These are phyloP conservation scores for Viola pubescens DNA, from an alignment of 441 rosid species.

Conservation along the genomic window DNA sequence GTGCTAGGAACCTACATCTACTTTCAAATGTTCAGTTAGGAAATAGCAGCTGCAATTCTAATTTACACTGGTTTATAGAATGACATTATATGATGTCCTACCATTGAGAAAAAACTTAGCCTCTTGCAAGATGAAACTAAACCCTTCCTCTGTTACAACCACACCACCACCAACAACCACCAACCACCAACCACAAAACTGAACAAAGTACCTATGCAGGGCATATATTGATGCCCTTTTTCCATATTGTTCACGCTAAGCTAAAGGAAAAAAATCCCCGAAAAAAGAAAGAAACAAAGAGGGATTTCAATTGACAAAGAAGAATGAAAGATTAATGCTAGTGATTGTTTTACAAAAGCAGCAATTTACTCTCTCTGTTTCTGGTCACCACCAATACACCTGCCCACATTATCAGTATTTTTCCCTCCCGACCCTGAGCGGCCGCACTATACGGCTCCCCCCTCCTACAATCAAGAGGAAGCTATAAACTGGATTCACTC, in stretches of 20 bases:
- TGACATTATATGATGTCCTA: constrained; percentile 11
- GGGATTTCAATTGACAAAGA: not conserved
- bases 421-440: constrained; percentile 18
- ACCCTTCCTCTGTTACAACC: constrained; percentile 20
- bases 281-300: not conserved
- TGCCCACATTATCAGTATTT: constrained; percentile 9
- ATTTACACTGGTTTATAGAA: constrained; percentile 29
- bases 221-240: constrained; percentile 30
- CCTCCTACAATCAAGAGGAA: constrained; percentile 11
- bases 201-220: constrained; percentile 26
- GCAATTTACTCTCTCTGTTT: constrained; percentile 6
- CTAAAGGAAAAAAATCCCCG: not conserved
- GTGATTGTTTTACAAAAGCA: constrained; percentile 25
- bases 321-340: constrained; percentile 8
- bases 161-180: constrained; percentile 19
- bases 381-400: constrained; percentile 24
- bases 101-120: constrained; percentile 27
- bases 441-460: constrained; percentile 25
- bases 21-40: too few species aligned
- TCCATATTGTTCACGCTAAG: constrained; percentile 19
- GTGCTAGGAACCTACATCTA: too few species aligned
- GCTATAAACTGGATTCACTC: constrained; percentile 5
- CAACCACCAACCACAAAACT: constrained; percentile 28
- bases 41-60: constrained; percentile 4
- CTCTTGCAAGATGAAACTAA: constrained; percentile 18